Evolutionary conservation across 176 grass and related monocot genomes (phyloP).

Genomic region (Eragrostis nindensis): DNA sequence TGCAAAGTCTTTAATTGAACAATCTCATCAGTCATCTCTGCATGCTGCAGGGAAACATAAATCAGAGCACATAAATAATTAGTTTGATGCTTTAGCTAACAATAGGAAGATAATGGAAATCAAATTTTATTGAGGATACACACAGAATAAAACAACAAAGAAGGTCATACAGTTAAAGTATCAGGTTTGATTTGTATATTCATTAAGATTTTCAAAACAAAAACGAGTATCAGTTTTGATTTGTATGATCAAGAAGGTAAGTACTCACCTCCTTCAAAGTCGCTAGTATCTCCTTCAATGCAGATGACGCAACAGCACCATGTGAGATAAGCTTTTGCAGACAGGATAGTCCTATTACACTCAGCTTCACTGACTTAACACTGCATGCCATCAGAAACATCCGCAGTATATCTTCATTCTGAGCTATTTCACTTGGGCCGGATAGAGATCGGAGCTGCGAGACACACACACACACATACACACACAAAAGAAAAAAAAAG

Average conservation of each 20-base stretch:
- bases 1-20: conserved; percentile 96
- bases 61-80: conserved; percentile 37
- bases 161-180: conserved; percentile 10
- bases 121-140: conserved; percentile 1
- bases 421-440: conserved; percentile 83
- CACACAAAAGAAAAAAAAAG: conserved; percentile 33
- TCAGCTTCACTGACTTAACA: conserved; percentile 90
- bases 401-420: conserved; percentile 82
- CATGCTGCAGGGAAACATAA: conserved; percentile 62
- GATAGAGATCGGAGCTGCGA: conserved; percentile 88
- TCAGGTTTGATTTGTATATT: conserved; percentile 18
- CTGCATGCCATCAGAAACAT: conserved; percentile 98
- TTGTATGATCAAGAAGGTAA: conserved; percentile 17
- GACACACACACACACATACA: too few relatives aligned
- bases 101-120: conserved; percentile 14
- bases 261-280: conserved; percentile 93
- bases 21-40: conserved; percentile 94
- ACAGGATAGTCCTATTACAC: conserved; percentile 94
- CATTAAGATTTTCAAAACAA: conserved; percentile 16
- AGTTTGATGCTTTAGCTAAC: conserved; percentile 23
- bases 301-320: conserved; percentile 79
- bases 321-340: conserved; percentile 99
- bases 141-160: conserved; percentile 9
- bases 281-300: conserved; percentile 80
- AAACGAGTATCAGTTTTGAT: too few relatives aligned